Conservation (phyloP, 257 asterid genomes). For the Solanum medicagineum region DNA sequence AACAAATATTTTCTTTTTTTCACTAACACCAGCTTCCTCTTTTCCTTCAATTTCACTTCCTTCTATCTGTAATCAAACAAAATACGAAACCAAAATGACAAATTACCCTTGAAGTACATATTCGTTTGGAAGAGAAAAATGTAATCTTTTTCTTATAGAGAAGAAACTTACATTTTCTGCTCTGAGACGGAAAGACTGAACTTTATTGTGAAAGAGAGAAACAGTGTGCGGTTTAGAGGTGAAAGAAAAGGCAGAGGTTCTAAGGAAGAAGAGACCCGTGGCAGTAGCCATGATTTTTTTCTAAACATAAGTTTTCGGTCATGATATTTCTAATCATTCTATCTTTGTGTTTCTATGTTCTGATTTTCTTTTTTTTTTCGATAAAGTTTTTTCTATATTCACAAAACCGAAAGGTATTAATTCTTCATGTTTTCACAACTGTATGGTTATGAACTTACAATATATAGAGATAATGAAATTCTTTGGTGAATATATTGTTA, state of each 20-base stretch:
- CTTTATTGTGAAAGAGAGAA: constrained; percentile 3
- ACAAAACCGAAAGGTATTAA: background rate
- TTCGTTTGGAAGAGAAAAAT: background rate
- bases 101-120: too few relatives aligned
- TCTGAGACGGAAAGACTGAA: constrained; percentile 24
- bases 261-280: constrained; percentile 25
- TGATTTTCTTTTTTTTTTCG: background rate
- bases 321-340: background rate
- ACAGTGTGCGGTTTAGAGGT: constrained; percentile 9
- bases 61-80: constrained; percentile 41
- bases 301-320: background rate
- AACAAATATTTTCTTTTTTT: constrained; percentile 66
- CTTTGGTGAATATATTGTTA: background rate
- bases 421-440: background rate
- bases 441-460: background rate
- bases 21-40: constrained; percentile 8
- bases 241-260: constrained; percentile 16
- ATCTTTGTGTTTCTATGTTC: background rate
- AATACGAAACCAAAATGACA: background rate
- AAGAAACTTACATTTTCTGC: constrained; percentile 26
- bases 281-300: constrained; percentile 1
- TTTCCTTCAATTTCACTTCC: constrained; percentile 45
- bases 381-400: background rate
- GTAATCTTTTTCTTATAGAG: background rate
- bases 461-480: background rate